Base-by-base conservation (phyloP, 495 filamentous ascomycete species). In the Daldinia caldariorum region DNA sequence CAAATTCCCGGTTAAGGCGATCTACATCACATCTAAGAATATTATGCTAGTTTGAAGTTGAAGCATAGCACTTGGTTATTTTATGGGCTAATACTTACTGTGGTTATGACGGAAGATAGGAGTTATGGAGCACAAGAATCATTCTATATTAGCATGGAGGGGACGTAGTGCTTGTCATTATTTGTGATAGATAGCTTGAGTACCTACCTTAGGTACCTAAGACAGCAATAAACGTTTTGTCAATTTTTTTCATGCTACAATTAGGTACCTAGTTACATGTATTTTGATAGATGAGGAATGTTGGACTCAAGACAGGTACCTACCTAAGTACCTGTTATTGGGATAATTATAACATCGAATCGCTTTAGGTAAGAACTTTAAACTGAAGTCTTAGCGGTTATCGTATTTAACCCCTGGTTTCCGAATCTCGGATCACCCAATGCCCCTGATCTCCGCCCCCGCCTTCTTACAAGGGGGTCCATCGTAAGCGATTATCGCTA, bases 1-100 rank as follows among this genome's bases (percentile, higher is more conserved):
- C 14, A 72, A 72, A 20, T 72, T 72, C 14, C 58, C 69, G 0
- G 60, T 69, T 4, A 66, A 64, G 20, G 56, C 69, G 3, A 66
- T 75, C 62, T 75, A 75, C 32, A 62, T 72, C 37, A 66, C 70
- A 34, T 75, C 72, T 26, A 63, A 66, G 7, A 72, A 69, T 37
- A 54, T 72, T 18, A 66, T 75, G 62, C 57, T 75, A 6, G 70
- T 75, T 22, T 75, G 35, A 16, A 16, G 26, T 16, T 6, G 2
- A 37, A 18, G 7, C 37, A 20, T 32, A 7, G 12, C 4, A 22
- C 13, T 4, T 3, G 9, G 4, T 10, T 32, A n/a, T n/a, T 32
- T 32, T 13, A 16, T 16, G 49, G 1, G 20, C 20, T 4, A 57
- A 57, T 2, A 12, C 0, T 12, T 39, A 13, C 9, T 18, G 18